Evolutionary conservation across 2,329 filamentous ascomycete species (phyloP), one percentile per base, ranked within the genome.

Genomic region (Aspergillus puulaauensis): DNA sequence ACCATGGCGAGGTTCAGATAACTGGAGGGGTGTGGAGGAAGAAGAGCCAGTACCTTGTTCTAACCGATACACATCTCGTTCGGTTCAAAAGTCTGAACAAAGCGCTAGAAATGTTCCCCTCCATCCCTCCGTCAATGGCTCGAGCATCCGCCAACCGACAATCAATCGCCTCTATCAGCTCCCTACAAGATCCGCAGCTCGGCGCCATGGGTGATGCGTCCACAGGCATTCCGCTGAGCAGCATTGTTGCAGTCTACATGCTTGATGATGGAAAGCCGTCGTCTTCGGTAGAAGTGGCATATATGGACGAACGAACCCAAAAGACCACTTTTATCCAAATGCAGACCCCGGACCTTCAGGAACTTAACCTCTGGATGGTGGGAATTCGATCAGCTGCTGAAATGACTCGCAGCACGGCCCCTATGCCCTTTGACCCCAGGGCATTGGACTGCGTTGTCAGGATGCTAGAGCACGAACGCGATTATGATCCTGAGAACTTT

Each of bases 1-100:
- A 87, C 61, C 84, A 89, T 74, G 88, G 87, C 39, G 87, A 89
- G 68, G 84, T 90, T 15, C 87, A 90, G 72, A 89, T 85, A 12
- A 86, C 85, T 49, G 86, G 83, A 56, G 83, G 84, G 59, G 84
- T 90, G 80, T 88, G 90, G 73, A 80, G 87, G 69, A 89, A 89
- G 75, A 89, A 87, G 75, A 87, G 83, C 72, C 87, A 90, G 70
- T 90, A 88, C 66, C 76, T 90, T 54, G 88, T 90, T 14, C 76
- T 90, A 62, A 90, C 87, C 6, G 87, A 90, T 62, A 83, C 82
- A 6, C 85, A 90, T 70, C 74, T 90, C 55, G 75, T 90, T 54
- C 82, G 87, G 12, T 90, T 88, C 77, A 89, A 90, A 71, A 88
- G 78, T 66, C 85, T 89, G 64, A 75, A 79, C 45, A 87, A 87